These are phyloP conservation scores for Cephaloascus albidus DNA, from an alignment of 805 yeast species.

Conservation along the genomic window DNA sequence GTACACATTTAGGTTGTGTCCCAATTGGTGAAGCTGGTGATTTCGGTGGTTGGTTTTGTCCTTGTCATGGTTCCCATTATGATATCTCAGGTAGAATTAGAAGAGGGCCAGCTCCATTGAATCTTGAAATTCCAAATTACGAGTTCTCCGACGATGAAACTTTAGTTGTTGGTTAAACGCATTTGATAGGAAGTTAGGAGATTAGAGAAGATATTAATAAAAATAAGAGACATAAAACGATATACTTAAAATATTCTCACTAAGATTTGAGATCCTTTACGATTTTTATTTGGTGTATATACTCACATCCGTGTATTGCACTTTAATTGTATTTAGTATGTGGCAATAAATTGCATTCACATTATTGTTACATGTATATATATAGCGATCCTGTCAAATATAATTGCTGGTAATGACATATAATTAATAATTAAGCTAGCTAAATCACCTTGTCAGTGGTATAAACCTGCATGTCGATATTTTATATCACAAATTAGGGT, in stretches of 20 bases:
- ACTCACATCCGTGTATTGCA: background rate
- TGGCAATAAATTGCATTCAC: background rate
- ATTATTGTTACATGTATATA: too few relatives aligned
- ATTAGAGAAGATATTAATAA: too few relatives aligned
- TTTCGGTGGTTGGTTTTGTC: slow-evolving; percentile 99
- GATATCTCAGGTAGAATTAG: slow-evolving; percentile 99
- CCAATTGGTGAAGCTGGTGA: slow-evolving; percentile 99
- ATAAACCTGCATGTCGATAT: too few relatives aligned
- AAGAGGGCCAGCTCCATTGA: slow-evolving; percentile 99
- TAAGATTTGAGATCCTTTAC: background rate
- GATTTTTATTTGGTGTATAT: background rate
- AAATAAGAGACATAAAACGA: background rate
- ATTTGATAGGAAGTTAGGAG: background rate
- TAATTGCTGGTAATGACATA: too few relatives aligned
- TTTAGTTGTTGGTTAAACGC: slow-evolving; percentile 71
- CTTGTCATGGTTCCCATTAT: slow-evolving; percentile 99
- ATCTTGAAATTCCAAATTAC: slow-evolving; percentile 93
- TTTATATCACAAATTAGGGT: slow-evolving; percentile 5
- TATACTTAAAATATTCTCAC: background rate
- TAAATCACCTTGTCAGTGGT: too few relatives aligned
- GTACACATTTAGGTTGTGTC: slow-evolving; percentile 99
- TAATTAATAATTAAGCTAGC: too few relatives aligned
- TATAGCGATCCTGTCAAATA: too few relatives aligned
- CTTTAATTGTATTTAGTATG: background rate
- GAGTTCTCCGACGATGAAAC: slow-evolving; percentile 69